These are phyloP conservation scores for Tricholoma saponaceum DNA, from an alignment of 768 basidiomycete genomes.

Conservation along the genomic window DNA sequence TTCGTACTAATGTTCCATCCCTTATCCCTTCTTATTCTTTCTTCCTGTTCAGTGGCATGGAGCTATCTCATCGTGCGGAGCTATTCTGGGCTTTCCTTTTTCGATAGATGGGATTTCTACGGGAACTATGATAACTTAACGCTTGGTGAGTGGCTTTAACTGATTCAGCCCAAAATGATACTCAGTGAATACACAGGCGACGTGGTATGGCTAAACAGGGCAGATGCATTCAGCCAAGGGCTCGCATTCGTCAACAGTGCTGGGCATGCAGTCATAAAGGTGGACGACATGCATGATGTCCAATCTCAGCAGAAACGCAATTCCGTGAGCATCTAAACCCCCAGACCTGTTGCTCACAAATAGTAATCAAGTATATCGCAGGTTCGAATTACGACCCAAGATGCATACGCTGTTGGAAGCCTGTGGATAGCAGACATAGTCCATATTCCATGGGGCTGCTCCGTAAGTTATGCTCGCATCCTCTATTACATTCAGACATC, in stretches of 20 bases:
- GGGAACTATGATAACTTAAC: slow-evolving; percentile 46
- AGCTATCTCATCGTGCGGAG: slow-evolving; percentile 28
- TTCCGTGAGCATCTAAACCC: slow-evolving; percentile 41
- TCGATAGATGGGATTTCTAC: slow-evolving; percentile 53
- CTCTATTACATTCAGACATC: not conserved
- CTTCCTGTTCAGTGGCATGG: not conserved
- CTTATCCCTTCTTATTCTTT: not conserved
- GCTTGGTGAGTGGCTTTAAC: slow-evolving; percentile 24
- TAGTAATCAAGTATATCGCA: slow-evolving; percentile 10
- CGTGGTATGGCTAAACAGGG: slow-evolving; percentile 52
- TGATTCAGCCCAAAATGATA: not conserved
- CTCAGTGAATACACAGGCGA: slow-evolving; percentile 40
- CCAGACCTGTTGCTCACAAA: not conserved
- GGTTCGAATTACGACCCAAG: slow-evolving; percentile 42
- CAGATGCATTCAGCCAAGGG: slow-evolving; percentile 39
- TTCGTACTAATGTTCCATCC: not conserved
- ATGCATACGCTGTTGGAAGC: slow-evolving; percentile 38
- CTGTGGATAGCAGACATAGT: slow-evolving; percentile 41
- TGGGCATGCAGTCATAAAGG: slow-evolving; percentile 67
- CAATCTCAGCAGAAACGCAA: slow-evolving; percentile 48
- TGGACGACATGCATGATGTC: slow-evolving; percentile 66
- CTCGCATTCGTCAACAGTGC: slow-evolving; percentile 58
- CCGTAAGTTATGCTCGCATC: slow-evolving; percentile 28
- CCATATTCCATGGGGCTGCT: slow-evolving; percentile 50
- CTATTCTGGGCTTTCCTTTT: slow-evolving; percentile 48